phyloP scores from a whole-genome alignment of 768 basidiomycete genomes.

The Brasilioporus rufonigricans region DNA sequence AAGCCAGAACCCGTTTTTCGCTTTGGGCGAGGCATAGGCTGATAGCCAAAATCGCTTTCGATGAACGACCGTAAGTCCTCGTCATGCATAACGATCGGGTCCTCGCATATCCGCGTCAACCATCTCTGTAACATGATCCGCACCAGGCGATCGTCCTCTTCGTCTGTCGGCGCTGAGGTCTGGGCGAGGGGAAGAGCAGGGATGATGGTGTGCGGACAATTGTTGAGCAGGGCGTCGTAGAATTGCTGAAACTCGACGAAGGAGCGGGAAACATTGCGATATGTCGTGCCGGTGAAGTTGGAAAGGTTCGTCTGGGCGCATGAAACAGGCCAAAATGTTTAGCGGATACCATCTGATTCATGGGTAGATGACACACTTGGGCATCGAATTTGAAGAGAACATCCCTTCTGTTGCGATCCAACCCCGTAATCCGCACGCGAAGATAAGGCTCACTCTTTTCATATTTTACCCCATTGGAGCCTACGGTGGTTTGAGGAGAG shows the following conservation, averaged over 20 bases:
- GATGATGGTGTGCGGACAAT: conserved; percentile 94
- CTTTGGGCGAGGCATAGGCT: conserved; percentile 73
- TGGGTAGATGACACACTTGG: conserved; percentile 52
- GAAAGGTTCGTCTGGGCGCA: conserved; percentile 80
- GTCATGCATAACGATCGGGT: conserved; percentile 82
- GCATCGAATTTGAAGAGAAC: conserved; percentile 93
- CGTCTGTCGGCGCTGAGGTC: conserved; percentile 95
- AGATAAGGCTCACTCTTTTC: conserved; percentile 84
- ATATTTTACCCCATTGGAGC: conserved; percentile 66
- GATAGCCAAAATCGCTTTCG: conserved; percentile 97
- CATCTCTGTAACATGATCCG: conserved; percentile 94
- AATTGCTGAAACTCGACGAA: conserved; percentile 95
- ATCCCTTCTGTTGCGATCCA: conserved; percentile 95
- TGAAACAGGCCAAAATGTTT: neutral
- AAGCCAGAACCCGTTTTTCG: conserved; percentile 75
- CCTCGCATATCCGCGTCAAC: conserved; percentile 91
- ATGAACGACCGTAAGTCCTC: conserved; percentile 95
- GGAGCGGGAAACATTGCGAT: conserved; percentile 92
- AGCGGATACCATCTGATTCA: neutral
- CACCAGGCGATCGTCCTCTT: conserved; percentile 96
- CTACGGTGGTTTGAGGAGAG: conserved; percentile 64
- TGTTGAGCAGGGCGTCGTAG: conserved; percentile 84
- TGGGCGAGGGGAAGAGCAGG: conserved; percentile 95
- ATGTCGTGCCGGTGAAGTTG: conserved; percentile 84
- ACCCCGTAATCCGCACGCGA: conserved; percentile 81